These are phyloP conservation scores for Diaporthe citriasiana DNA, from an alignment of 2,329 filamentous ascomycete species.

Conservation along the genomic window DNA sequence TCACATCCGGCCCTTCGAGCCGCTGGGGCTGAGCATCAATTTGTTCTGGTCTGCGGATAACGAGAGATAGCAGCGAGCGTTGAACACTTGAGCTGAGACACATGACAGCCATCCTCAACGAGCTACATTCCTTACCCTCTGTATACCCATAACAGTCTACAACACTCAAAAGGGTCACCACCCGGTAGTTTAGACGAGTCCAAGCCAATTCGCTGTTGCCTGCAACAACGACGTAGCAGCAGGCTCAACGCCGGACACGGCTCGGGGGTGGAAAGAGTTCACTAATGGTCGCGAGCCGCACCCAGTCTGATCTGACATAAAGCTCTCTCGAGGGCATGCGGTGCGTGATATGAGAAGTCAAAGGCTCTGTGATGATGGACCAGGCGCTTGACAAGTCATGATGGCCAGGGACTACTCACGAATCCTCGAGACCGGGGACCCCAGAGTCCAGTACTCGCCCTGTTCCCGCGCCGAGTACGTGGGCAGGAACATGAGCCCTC, in stretches of 20 bases:
- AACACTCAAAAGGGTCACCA: background rate
- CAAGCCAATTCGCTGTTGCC: background rate
- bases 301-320: too few species aligned
- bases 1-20: too few species aligned
- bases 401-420: background rate
- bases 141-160: background rate
- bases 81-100: too few species aligned
- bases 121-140: background rate
- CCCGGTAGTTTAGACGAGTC: too few species aligned
- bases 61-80: too few species aligned
- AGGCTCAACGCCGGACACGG: background rate
- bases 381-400: background rate
- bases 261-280: background rate
- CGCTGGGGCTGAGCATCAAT: too few species aligned
- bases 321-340: background rate
- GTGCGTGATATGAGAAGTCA: background rate
- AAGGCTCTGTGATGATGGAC: background rate
- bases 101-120: background rate
- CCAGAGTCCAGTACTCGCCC: rapidly evolving
- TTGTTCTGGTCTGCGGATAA: too few species aligned
- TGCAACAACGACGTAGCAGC: background rate
- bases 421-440: too few species aligned
- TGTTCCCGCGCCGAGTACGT: too few species aligned
- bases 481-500: too few species aligned
- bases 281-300: too few species aligned